A percentile compares a stretch with the other conserved stretches of the same genome.
Conservation (phyloP, 1,284 basidiomycete genomes). For the Melanopsichium pennsylvanicum region DNA sequence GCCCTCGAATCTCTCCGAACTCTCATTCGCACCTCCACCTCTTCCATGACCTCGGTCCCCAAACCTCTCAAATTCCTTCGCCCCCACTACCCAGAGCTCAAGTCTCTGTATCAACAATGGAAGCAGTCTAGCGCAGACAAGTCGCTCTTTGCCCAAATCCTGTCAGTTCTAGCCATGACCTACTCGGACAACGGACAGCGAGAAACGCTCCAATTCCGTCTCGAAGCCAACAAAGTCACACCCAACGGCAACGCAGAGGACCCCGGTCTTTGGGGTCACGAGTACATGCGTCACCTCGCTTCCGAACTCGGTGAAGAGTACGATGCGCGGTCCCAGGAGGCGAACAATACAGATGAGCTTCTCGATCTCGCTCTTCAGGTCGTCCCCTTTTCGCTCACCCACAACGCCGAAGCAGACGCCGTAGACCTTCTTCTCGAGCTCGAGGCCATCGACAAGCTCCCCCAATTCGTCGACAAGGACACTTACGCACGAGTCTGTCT, state of each 20-base stretch:
- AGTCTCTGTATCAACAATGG: constrained; percentile 60
- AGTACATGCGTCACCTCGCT: constrained; percentile 96
- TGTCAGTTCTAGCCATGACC: constrained; percentile 99
- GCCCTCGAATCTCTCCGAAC: constrained; percentile 93
- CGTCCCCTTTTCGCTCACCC: constrained; percentile 87
- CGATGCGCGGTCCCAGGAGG: constrained; percentile 66
- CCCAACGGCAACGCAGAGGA: constrained; percentile 68
- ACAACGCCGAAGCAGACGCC: constrained; percentile 98
- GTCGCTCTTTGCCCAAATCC: constrained; percentile 95
- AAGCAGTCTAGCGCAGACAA: constrained; percentile 66
- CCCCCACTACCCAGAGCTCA: constrained; percentile 87
- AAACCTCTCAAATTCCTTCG: constrained; percentile 99
- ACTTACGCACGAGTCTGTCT: constrained; percentile 92
- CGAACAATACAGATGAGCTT: constrained; percentile 52
- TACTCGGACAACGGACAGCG: constrained; percentile 95
- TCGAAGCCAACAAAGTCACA: constrained; percentile 51
- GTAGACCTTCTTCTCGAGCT: constrained; percentile 94
- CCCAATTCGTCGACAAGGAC: constrained; percentile 71
- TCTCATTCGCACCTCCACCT: constrained; percentile 93
- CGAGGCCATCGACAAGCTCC: constrained; percentile 78
- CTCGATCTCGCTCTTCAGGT: constrained; percentile 81
- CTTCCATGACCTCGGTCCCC: constrained; percentile 99
- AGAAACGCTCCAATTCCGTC: constrained; percentile 76
- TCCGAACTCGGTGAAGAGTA: constrained; percentile 97
- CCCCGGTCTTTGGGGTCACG: constrained; percentile 97